A percentile compares a stretch with the other conserved stretches of the same genome.
Evolutionary conservation across 148 eudicot species (phyloP).

Genomic region (Cornus florida): DNA sequence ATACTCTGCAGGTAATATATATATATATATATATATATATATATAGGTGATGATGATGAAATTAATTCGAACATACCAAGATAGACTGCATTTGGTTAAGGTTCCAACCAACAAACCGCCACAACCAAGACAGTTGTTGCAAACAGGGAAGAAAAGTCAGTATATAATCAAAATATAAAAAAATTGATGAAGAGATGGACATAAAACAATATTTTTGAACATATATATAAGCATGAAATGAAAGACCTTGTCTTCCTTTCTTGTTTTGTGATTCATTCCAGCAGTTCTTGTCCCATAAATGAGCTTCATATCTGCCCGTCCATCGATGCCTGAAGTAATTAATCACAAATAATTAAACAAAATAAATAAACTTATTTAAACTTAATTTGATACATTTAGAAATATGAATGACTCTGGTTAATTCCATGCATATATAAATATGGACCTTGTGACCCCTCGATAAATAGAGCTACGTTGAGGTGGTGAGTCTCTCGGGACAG

Average conservation of each 20-base stretch:
- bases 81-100: conserved; percentile 48
- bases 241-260: conserved; percentile 85
- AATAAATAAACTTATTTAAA: background rate
- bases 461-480: conserved; percentile 73
- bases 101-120: conserved; percentile 13
- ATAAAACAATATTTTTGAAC: too few species aligned
- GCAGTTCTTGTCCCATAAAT: conserved; percentile 82
- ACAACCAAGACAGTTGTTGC: conserved; percentile 8
- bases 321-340: conserved; percentile 61
- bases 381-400: background rate
- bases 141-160: background rate
- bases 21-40: too few species aligned
- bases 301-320: conserved; percentile 93
- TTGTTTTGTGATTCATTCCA: conserved; percentile 78
- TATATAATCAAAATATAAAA: too few species aligned
- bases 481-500: conserved; percentile 59
- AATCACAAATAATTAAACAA: too few species aligned
- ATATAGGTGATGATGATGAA: too few species aligned
- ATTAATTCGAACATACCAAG: conserved; percentile 46
- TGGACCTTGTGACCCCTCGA: conserved; percentile 88
- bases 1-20: too few species aligned
- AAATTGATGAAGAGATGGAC: too few species aligned
- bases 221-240: too few species aligned
- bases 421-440: too few species aligned
- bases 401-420: background rate